Percentiles rank a stretch among this genome's conserved stretches.
Conservation (phyloP, 192 early-diverging fungal genomes). For the Paraglomus brasilianum region DNA sequence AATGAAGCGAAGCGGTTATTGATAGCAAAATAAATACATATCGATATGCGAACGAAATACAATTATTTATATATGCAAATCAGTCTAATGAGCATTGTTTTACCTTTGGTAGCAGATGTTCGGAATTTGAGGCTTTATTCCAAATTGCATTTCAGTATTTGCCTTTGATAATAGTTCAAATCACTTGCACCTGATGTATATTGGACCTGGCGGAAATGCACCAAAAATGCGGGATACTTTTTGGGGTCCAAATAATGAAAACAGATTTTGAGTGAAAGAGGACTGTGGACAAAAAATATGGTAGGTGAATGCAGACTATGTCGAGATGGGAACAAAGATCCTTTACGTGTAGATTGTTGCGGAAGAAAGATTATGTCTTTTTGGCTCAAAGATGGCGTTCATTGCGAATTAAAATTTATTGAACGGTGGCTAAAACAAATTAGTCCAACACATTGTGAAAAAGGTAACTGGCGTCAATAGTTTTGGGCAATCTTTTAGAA, state of each 20-base stretch:
- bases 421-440: no score
- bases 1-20: no score
- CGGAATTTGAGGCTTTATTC: constrained; percentile 15
- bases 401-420: no score
- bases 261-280: neutral
- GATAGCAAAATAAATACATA: no score
- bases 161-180: constrained; percentile 34
- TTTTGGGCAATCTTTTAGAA: no score
- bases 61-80: no score
- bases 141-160: constrained; percentile 22
- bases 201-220: no score
- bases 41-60: no score
- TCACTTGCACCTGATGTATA: constrained; percentile 5
- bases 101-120: no score
- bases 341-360: constrained; percentile 18
- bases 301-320: constrained; percentile 12
- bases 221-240: constrained; percentile 20
- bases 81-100: no score
- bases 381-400: neutral
- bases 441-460: no score
- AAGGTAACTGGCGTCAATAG: no score
- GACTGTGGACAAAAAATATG: neutral
- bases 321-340: neutral
- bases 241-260: neutral
- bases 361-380: constrained; percentile 29